Conservation (phyloP, 768 basidiomycete genomes). For the Guyanaporus albipodus region DNA sequence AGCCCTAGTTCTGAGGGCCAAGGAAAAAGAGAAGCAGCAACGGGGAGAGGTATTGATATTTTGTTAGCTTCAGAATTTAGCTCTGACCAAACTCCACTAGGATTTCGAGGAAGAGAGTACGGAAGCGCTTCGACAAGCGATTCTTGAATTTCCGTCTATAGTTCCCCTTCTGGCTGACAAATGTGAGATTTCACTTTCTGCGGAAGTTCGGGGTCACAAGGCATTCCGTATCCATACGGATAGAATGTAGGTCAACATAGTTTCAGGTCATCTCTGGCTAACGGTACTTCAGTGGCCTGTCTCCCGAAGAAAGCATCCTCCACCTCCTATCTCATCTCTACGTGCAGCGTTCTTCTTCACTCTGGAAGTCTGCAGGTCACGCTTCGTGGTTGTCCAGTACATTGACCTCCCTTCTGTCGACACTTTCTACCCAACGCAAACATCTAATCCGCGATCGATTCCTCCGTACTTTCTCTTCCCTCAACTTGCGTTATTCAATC, state of each 20-base stretch:
- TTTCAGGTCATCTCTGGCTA: slow-evolving; percentile 3
- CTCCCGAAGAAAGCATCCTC: slow-evolving; percentile 44
- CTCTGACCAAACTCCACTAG: slow-evolving; percentile 29
- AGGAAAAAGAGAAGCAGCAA: slow-evolving; percentile 42
- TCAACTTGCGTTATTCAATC: slow-evolving; percentile 46
- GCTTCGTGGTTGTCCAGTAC: slow-evolving; percentile 69
- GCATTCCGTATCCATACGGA: slow-evolving; percentile 72
- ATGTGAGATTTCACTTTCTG: slow-evolving; percentile 63
- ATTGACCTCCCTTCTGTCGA: slow-evolving; percentile 37
- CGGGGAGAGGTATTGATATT: slow-evolving; percentile 35
- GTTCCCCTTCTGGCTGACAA: slow-evolving; percentile 84
- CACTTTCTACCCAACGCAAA: slow-evolving; percentile 30
- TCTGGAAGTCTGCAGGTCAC: slow-evolving; percentile 77
- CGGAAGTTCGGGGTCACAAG: slow-evolving; percentile 51
- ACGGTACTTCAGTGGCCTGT: slow-evolving; percentile 28
- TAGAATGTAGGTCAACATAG: slow-evolving; percentile 44
- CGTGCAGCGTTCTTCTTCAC: slow-evolving; percentile 62
- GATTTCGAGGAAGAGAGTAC: slow-evolving; percentile 54
- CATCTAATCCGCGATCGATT: slow-evolving; percentile 28
- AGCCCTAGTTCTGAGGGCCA: slow-evolving; percentile 60
- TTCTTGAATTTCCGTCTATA: slow-evolving; percentile 74
- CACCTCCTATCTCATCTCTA: slow-evolving; percentile 90
- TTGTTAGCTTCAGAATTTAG: neutral
- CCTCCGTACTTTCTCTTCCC: slow-evolving; percentile 37
- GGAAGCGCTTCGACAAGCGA: slow-evolving; percentile 66